These are phyloP conservation scores for Fusarium hostae DNA, from an alignment of 2,329 filamentous ascomycete genomes.

Conservation along the genomic window DNA sequence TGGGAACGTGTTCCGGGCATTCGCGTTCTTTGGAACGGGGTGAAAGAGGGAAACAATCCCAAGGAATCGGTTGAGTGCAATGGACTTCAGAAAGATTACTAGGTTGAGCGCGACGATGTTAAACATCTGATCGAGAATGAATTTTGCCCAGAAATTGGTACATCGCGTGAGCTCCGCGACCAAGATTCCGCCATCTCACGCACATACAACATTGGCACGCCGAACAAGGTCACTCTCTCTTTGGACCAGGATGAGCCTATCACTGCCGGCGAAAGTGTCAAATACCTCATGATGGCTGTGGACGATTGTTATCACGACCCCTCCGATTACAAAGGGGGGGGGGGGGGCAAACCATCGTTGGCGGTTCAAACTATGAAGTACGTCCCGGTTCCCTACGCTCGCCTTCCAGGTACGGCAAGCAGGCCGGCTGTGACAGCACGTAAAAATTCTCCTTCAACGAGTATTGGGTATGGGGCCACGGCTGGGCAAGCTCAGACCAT, in stretches of 20 bases:
- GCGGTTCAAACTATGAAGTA: not conserved
- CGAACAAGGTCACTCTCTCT: not conserved
- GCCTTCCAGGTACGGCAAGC: not conserved
- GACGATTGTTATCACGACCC: not conserved
- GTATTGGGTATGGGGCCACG: not conserved
- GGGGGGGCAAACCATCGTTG: not conserved
- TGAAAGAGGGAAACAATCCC: not conserved
- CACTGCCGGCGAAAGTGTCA: too few species aligned
- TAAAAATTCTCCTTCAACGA: not conserved
- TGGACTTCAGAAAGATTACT: not conserved
- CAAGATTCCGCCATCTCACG: not conserved
- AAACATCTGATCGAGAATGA: not conserved
- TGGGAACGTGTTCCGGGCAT: not conserved
- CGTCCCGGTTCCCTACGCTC: not conserved
- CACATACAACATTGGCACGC: not conserved
- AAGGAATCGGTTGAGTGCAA: not conserved
- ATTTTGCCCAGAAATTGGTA: not conserved
- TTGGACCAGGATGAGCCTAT: not conserved
- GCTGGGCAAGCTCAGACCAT: not conserved
- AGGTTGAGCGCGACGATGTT: not conserved
- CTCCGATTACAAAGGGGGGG: not conserved
- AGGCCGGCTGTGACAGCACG: not conserved
- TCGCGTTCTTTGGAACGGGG: not conserved
- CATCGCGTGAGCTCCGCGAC: rapidly evolving
- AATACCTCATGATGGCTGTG: not conserved